These are phyloP conservation scores for Cucurbita argyrosperma DNA, from an alignment of 306 rosid genomes.

Conservation along the genomic window DNA sequence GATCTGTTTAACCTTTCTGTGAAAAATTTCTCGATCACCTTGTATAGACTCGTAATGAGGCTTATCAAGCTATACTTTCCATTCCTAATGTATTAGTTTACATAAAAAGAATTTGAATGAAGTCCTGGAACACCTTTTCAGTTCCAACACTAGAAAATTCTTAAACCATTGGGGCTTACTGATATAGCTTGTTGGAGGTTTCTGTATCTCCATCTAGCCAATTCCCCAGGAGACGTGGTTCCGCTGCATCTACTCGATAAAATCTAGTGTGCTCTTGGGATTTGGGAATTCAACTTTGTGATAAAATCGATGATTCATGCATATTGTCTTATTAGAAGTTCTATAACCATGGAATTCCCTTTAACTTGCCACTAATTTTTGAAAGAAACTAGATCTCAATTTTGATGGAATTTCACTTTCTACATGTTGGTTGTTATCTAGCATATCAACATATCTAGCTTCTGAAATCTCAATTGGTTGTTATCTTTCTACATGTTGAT, in stretches of 20 bases:
- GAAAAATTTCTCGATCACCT: too few species aligned
- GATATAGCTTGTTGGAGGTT: not conserved
- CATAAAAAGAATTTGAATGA: not conserved
- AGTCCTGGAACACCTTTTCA: not conserved
- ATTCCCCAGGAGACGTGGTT: not conserved
- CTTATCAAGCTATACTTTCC: not conserved
- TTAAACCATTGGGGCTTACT: not conserved
- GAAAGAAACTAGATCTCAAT: not conserved
- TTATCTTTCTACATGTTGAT: not conserved
- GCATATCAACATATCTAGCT: not conserved
- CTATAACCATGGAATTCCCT: not conserved
- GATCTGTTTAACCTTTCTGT: not conserved
- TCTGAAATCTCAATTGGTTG: not conserved
- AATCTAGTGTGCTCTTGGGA: not conserved
- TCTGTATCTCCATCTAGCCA: not conserved
- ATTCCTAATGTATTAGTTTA: not conserved
- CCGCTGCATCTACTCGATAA: not conserved
- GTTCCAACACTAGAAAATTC: too few species aligned
- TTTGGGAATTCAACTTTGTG: not conserved
- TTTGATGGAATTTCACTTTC: not conserved
- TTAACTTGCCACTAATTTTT: not conserved
- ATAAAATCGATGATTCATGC: not conserved
- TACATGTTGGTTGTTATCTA: too few species aligned
- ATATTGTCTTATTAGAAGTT: not conserved
- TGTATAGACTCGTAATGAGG: not conserved